Percentiles rank a stretch among this genome's conserved stretches.
Conservation (phyloP, 805 yeast species). For the Candida maltosa region DNA sequence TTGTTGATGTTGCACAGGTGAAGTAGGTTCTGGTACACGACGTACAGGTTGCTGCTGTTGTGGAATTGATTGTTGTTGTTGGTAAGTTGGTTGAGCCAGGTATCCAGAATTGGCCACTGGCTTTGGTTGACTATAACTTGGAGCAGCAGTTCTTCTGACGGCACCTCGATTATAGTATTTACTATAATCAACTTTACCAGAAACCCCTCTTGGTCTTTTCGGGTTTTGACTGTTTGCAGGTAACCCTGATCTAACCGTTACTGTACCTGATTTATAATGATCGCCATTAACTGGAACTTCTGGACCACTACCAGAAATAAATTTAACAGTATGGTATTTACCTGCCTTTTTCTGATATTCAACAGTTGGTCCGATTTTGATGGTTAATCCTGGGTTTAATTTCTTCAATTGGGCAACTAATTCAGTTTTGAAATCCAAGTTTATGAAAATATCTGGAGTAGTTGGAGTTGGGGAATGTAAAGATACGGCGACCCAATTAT, state of each 20-base stretch:
- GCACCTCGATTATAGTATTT: conserved; percentile 38
- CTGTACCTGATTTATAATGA: conserved; percentile 81
- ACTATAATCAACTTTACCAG: conserved; percentile 37
- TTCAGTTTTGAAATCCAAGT: conserved; percentile 86
- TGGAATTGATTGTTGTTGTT: conserved; percentile 7
- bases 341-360: conserved; percentile 91
- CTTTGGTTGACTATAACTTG: conserved; percentile 3
- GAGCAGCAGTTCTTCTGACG: conserved; percentile 10
- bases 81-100: conserved; percentile 16
- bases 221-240: conserved; percentile 72
- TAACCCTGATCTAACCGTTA: conserved; percentile 74
- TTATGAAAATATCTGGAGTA: conserved; percentile 76
- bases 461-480: conserved; percentile 44
- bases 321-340: conserved; percentile 71
- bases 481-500: conserved; percentile 85
- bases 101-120: conserved; percentile 3
- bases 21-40: conserved; percentile 12
- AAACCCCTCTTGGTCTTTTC: conserved; percentile 65
- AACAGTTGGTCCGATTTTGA: conserved; percentile 69
- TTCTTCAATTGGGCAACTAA: conserved; percentile 70
- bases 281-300: conserved; percentile 70
- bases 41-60: conserved; percentile 13
- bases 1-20: conserved; percentile 20
- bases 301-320: conserved; percentile 48
- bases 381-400: conserved; percentile 52